phyloP scores from a whole-genome alignment of 1,139 yeast species.

The Suhomyces terraborum region DNA sequence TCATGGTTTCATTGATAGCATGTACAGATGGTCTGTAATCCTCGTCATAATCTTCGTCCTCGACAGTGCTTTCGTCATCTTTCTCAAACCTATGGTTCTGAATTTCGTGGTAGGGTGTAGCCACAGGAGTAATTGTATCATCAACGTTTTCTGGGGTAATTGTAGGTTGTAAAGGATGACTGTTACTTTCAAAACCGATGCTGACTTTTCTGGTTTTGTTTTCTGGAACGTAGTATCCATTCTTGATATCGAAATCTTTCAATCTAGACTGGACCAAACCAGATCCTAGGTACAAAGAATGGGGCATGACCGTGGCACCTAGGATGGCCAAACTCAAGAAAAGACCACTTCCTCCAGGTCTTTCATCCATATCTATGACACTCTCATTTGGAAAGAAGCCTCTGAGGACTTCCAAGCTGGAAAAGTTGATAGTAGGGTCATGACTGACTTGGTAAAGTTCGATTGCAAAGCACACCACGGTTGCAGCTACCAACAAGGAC shows the following conservation, averaged over 20 bases:
- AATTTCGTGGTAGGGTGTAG: constrained; percentile 15
- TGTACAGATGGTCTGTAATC: constrained; percentile 65
- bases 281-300: constrained; percentile 85
- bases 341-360: constrained; percentile 62
- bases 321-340: constrained; percentile 86
- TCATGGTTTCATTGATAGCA: constrained; percentile 71
- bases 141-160: constrained; percentile 8
- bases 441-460: constrained; percentile 72
- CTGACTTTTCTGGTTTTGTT: constrained; percentile 6
- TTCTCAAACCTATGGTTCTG: constrained; percentile 16
- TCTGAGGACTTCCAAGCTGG: constrained; percentile 53
- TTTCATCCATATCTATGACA: constrained; percentile 59
- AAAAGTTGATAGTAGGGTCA: constrained; percentile 50
- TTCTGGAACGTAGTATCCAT: constrained; percentile 51
- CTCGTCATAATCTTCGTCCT: constrained; percentile 23
- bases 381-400: constrained; percentile 82
- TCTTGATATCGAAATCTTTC: constrained; percentile 72
- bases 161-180: constrained; percentile 1
- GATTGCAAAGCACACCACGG: constrained; percentile 81
- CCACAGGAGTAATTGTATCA: constrained; percentile 15
- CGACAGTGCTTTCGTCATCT: constrained; percentile 16
- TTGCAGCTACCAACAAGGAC: constrained; percentile 71
- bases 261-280: constrained; percentile 91
- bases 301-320: constrained; percentile 99
- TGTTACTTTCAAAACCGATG: constrained; percentile 7